These are phyloP conservation scores for Epicoccum nigrum DNA, from an alignment of 2,329 filamentous ascomycete species.

Conservation along the genomic window DNA sequence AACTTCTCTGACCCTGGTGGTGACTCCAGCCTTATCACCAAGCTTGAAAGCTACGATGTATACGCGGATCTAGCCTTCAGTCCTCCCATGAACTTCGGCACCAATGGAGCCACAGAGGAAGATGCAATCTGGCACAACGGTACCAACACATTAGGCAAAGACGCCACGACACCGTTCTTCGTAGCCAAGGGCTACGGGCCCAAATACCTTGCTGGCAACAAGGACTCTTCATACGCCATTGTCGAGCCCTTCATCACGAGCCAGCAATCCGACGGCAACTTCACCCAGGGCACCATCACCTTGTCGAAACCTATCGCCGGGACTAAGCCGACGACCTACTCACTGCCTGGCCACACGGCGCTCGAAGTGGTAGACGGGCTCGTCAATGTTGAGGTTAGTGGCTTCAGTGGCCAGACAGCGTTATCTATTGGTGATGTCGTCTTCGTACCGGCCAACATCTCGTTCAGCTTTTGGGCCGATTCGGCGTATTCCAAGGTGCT, in stretches of 20 bases:
- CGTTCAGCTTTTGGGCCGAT: conserved; percentile 44
- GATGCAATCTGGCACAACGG: conserved; percentile 49
- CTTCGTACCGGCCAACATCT: conserved; percentile 46
- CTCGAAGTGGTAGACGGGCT: conserved; percentile 51
- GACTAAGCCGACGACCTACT: conserved; percentile 26
- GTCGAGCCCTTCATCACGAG: conserved; percentile 53
- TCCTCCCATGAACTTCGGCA: conserved; percentile 47
- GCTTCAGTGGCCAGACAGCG: conserved; percentile 33
- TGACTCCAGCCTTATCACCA: conserved; percentile 39
- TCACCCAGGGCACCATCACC: conserved; percentile 54
- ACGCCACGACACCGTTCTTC: conserved; percentile 49
- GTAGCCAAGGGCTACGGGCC: conserved; percentile 56
- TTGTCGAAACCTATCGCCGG: conserved; percentile 39
- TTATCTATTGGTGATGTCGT: conserved; percentile 49
- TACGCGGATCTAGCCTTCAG: conserved; percentile 51
- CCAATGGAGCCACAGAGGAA: conserved; percentile 51
- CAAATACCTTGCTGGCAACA: conserved; percentile 51
- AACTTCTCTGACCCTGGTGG: conserved; percentile 40
- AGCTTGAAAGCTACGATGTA: conserved; percentile 52
- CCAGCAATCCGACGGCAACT: conserved; percentile 50
- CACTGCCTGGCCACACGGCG: conserved; percentile 41
- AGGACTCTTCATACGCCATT: conserved; percentile 48
- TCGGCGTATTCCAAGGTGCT: conserved; percentile 30
- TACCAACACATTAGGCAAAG: conserved; percentile 41
- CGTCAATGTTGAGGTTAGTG: conserved; percentile 42